These are phyloP conservation scores for Citrus mangshanensis DNA, from an alignment of 345 rosid genomes.

Conservation along the genomic window DNA sequence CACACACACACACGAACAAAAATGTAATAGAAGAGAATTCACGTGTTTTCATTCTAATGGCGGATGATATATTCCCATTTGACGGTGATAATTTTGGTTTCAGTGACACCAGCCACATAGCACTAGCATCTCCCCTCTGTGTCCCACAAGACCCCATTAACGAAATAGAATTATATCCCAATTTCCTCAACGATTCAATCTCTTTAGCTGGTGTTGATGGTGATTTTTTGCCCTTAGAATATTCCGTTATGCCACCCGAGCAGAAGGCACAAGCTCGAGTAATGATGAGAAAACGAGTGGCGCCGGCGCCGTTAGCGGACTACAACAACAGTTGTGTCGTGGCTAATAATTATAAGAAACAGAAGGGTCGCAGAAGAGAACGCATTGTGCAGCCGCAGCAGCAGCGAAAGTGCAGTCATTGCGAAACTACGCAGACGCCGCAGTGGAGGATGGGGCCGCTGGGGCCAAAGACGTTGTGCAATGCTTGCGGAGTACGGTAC, in stretches of 20 bases:
- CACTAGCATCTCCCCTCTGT: neutral
- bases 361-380: too few species aligned
- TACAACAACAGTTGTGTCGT: too few species aligned
- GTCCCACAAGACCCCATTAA: neutral
- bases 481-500: conserved; percentile 44
- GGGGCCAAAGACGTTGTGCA: conserved; percentile 48
- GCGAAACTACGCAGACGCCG: conserved; percentile 31
- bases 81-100: neutral
- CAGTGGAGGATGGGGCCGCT: conserved; percentile 45
- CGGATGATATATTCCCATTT: neutral
- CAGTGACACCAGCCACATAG: neutral
- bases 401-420: conserved; percentile 32
- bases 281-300: neutral
- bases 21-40: neutral
- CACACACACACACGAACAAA: neutral
- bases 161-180: neutral
- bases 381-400: too few species aligned
- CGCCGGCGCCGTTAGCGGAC: too few species aligned
- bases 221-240: neutral
- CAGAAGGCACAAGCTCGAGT: too few species aligned
- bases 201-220: neutral
- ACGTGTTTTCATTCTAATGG: neutral
- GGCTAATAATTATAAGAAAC: too few species aligned
- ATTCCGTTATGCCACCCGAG: neutral
- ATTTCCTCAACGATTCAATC: neutral